These are phyloP conservation scores for Pontederia crassipes DNA, from an alignment of 176 grass and related monocot species.

Conservation along the genomic window DNA sequence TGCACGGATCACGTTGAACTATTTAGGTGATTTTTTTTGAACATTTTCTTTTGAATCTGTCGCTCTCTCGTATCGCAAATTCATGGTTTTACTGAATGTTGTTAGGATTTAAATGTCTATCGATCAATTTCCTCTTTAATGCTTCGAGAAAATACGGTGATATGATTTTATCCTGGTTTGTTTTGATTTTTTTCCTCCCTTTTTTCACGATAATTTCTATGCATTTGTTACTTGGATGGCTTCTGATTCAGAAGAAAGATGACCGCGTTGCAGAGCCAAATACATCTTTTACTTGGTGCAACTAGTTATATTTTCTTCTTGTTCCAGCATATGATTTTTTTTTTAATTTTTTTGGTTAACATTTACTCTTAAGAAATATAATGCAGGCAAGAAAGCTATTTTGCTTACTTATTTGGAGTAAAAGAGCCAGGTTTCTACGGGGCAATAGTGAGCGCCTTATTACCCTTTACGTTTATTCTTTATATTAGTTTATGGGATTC, in stretches of 20 bases:
- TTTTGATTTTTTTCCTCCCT: no score
- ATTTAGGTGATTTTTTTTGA: conserved; percentile 44
- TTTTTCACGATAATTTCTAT: no score
- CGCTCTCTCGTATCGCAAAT: neutral
- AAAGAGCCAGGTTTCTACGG: conserved; percentile 75
- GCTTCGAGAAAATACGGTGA: no score
- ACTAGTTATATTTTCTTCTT: neutral
- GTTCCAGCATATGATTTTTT: neutral
- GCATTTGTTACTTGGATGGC: no score
- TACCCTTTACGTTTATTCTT: neutral
- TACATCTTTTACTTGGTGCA: neutral
- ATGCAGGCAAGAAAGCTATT: conserved; percentile 91
- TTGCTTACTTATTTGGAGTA: conserved; percentile 83
- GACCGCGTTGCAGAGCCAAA: no score
- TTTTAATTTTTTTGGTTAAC: neutral
- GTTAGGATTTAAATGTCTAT: no score
- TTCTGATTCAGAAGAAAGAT: no score
- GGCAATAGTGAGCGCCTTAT: conserved; percentile 38
- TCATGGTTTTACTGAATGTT: no score
- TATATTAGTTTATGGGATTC: neutral
- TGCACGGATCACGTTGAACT: conserved; percentile 76
- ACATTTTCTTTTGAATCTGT: no score
- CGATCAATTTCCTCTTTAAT: no score
- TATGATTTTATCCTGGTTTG: no score
- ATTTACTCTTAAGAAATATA: neutral